Evolutionary conservation across 768 basidiomycete species (phyloP), one percentile per base, ranked within the genome.

Genomic region (Rubroboletus satanas): DNA sequence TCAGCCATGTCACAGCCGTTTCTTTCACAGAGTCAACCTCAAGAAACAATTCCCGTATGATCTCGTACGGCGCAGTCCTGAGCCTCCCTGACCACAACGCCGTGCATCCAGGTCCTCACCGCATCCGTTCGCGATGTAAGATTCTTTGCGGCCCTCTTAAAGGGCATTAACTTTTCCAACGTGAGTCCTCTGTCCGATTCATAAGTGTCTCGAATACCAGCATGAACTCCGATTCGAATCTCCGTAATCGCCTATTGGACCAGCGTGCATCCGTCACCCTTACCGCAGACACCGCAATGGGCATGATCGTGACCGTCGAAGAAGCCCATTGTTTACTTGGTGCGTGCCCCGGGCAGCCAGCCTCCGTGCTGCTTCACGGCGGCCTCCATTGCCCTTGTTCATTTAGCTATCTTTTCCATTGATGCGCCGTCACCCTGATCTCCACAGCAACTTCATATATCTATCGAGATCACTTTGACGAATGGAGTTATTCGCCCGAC

Each of bases 321-420:
- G 93, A 97, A 68, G 84, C 89, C 1, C 79, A 88, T 35, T 85
- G 88, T 1, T 75, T 96, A 7, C 76, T 88, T 29, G 94, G 94
- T 91, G 64, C 57, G 77, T 71, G 45, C 48, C 9, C 41, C 31
- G 7, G 31, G 28, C 56, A 31, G 35, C 47, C 45, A 49, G 44
- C 39, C 33, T 57, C 45, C 52, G 37, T 56, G 52, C 42, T 31
- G 39, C 36, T 47, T 12, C 51, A 47, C 21, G n/a, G 29, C 44
- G 2, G 14, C 21, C n/a, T 53, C 32, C 33, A 31, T 44, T 31
- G 2, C 9, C 17, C 32, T 43, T 44, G 2, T 38, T 28, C 46
- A 38, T 47, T 33, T 32, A 11, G 7, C 31, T 7, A 32, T 41
- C 14, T 38, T 41, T 26, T 21, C 39, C 43, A 46, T 56, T 31